Percentiles rank a stretch among this genome's conserved stretches.
phyloP scores from a whole-genome alignment of 164 flowering plant species.

The Houttuynia cordata region DNA sequence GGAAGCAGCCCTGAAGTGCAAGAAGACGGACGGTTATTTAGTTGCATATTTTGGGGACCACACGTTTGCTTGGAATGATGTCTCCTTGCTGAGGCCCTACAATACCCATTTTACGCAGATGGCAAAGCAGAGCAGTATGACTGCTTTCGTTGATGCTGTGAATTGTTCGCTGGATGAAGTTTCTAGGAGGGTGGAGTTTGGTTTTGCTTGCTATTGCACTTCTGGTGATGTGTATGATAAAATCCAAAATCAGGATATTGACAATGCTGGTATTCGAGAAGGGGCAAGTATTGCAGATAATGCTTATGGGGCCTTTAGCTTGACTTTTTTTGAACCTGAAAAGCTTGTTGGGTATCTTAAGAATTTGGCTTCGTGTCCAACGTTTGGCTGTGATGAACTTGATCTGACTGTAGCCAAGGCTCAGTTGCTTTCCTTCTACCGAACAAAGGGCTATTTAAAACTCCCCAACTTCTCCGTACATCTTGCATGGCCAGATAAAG shows the following conservation, averaged over 20 bases:
- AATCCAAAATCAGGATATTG: conserved; percentile 35
- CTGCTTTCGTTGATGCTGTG: conserved; percentile 47
- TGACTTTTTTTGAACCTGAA: conserved; percentile 42
- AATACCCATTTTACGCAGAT: conserved; percentile 33
- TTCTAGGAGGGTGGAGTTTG: conserved; percentile 56
- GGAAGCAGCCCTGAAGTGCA: conserved; percentile 39
- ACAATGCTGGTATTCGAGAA: conserved; percentile 48
- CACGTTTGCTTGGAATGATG: conserved; percentile 86
- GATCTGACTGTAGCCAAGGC: conserved; percentile 34
- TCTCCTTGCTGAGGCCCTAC: conserved; percentile 49
- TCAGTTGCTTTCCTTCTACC: conserved; percentile 44
- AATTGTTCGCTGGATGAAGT: conserved; percentile 67
- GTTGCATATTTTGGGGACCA: conserved; percentile 79
- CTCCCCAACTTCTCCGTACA: conserved; percentile 32
- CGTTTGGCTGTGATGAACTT: conserved; percentile 27
- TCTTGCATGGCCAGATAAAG: conserved; percentile 27
- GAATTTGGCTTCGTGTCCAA: conserved; percentile 30
- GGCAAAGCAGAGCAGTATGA: conserved; percentile 45
- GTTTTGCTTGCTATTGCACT: conserved; percentile 57
- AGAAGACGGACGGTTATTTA: conserved; percentile 30
- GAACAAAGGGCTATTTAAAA: conserved; percentile 42
- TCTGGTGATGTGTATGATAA: conserved; percentile 23
- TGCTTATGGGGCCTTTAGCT: conserved; percentile 28
- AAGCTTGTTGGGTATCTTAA: conserved; percentile 35
- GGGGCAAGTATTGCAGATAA: conserved; percentile 31